Evolutionary conservation across 306 rosid species (phyloP).

Genomic region (Quercus ilex): DNA sequence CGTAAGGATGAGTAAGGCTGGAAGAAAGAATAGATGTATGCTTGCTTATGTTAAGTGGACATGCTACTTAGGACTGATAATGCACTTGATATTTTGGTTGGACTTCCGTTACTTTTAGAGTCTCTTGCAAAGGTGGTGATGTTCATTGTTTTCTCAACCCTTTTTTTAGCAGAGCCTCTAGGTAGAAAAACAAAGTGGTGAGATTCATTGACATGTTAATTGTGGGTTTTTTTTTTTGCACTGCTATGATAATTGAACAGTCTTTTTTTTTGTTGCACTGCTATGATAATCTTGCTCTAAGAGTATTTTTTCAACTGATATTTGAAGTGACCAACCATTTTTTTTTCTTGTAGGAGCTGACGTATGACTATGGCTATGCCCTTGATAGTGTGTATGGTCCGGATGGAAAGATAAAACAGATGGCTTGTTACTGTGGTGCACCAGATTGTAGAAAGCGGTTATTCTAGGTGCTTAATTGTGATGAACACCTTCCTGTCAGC

Average conservation of each 20-base stretch:
- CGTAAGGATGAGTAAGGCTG: not conserved
- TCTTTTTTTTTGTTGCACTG: not conserved
- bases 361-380: conserved; percentile 90
- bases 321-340: not conserved
- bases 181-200: not conserved
- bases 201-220: not conserved
- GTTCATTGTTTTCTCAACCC: not conserved
- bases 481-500: not conserved
- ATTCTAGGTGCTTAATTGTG: conserved; percentile 34
- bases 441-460: conserved; percentile 71
- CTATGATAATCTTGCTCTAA: not conserved
- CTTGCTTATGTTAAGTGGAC: not conserved
- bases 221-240: not conserved
- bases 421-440: conserved; percentile 94
- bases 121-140: not conserved
- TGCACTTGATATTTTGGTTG: not conserved
- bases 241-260: not conserved
- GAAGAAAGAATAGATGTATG: not conserved
- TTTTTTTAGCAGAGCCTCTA: not conserved
- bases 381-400: conserved; percentile 81
- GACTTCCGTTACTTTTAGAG: not conserved
- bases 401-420: conserved; percentile 70
- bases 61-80: not conserved
- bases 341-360: conserved; percentile 61
- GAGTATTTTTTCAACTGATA: not conserved